Conservation (phyloP, 2,329 filamentous ascomycete species). For the Ambrosiella xylebori region DNA sequence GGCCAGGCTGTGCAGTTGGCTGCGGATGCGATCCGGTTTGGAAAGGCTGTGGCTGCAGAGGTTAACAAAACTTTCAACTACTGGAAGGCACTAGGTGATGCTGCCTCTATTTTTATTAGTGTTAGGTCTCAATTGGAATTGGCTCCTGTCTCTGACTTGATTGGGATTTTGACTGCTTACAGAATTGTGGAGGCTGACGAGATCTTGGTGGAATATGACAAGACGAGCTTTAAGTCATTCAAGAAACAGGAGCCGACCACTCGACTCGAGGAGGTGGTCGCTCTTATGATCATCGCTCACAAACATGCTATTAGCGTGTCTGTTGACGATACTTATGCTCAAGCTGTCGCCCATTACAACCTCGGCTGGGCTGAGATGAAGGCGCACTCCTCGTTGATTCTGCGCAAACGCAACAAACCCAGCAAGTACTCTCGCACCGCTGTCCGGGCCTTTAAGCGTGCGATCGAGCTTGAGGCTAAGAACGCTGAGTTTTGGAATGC, state of each 20-base stretch:
- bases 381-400: conserved; percentile 51
- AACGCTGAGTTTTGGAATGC: conserved; percentile 97
- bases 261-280: conserved; percentile 41
- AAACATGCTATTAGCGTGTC: conserved; percentile 69
- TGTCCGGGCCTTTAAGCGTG: conserved; percentile 80
- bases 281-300: conserved; percentile 64
- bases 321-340: conserved; percentile 61
- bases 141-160: conserved; percentile 43
- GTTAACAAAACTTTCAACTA: conserved; percentile 70
- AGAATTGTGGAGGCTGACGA: conserved; percentile 30
- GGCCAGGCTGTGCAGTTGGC: conserved; percentile 64
- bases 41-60: conserved; percentile 40
- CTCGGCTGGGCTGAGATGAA: conserved; percentile 85
- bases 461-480: conserved; percentile 86
- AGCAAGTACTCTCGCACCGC: conserved; percentile 61
- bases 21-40: conserved; percentile 49
- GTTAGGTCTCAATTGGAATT: conserved; percentile 47
- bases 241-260: conserved; percentile 18
- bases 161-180: conserved; percentile 36
- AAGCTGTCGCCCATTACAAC: conserved; percentile 94
- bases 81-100: conserved; percentile 85
- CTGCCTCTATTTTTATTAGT: conserved; percentile 67
- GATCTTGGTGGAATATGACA: conserved; percentile 50
- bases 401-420: conserved; percentile 33
- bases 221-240: conserved; percentile 30